Evolutionary conservation across 2,329 filamentous ascomycete genomes (phyloP).

Genomic region (Cadophora luteo-olivacea): DNA sequence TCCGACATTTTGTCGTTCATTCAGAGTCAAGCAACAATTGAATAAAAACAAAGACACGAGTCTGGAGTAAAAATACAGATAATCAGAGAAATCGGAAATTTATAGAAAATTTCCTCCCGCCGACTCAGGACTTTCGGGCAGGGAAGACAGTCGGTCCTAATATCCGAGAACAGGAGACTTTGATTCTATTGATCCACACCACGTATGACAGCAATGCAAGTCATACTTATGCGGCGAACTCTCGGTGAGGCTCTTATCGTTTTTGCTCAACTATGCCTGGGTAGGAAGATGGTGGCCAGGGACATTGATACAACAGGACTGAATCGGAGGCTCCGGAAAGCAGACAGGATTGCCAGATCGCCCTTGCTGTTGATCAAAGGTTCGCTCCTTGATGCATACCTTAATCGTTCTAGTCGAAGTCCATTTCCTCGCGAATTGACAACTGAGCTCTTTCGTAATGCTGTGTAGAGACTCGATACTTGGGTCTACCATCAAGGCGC

Average conservation of each 20-base stretch:
- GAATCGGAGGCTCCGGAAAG: not conserved
- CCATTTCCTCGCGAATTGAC: not conserved
- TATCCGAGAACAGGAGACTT: conserved; percentile 25
- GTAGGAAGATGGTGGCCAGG: not conserved
- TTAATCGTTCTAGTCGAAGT: no score
- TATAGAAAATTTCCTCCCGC: not conserved
- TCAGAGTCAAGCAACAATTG: not conserved
- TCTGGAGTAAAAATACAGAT: not conserved
- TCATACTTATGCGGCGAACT: not conserved
- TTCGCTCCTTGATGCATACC: not conserved
- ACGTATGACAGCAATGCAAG: conserved; percentile 23
- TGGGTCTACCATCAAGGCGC: not conserved
- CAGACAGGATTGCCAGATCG: not conserved
- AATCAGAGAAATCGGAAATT: not conserved
- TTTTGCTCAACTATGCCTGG: not conserved
- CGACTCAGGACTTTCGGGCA: not conserved
- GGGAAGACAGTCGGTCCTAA: conserved; percentile 22
- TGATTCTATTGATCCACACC: conserved; percentile 22
- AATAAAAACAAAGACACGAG: conserved; percentile 12
- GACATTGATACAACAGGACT: not conserved
- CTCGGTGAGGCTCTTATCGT: conserved; percentile 26
- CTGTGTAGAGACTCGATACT: not conserved
- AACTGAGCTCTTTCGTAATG: not conserved
- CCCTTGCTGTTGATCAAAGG: not conserved
- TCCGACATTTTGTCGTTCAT: conserved; percentile 12